Evolutionary conservation across 768 basidiomycete species (phyloP), one percentile per base, ranked within the genome.

Genomic region (Galerina sulciceps): DNA sequence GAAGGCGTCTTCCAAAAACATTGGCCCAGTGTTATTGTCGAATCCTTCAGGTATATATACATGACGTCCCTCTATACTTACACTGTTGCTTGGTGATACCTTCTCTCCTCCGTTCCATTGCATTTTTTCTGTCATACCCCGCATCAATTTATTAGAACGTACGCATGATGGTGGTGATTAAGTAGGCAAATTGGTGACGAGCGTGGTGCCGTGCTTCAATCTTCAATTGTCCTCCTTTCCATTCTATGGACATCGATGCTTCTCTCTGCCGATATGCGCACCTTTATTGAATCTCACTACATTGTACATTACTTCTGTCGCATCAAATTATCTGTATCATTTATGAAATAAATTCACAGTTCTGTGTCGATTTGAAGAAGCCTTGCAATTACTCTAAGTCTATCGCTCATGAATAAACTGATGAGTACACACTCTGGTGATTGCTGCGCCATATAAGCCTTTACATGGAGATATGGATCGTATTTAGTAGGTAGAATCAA

Each of bases 301-400:
- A 38, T 41, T 53, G 23, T 17, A 26, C 13, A 40, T 15, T 26
- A 40, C 26, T 22, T 43, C 52, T 92, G 37, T 20, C 22, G 34
- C 17, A 17, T 5, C 48, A 10, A 17, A 17, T 31, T 49, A 13
- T 31, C 20, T 49, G 3, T 31, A 31, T 31, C 26, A 31, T 31
- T 31, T 31, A 31, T 31, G 26, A 31, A 31, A 31, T 31, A 31
- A 31, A 31, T 31, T 31, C 26, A 31, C 26, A 31, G 26, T 31
- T 31, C 26, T 4, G 4, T 8, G 26, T 31, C 8, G 26, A 31
- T 31, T 8, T 31, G 5, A 5, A 31, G 26, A 31, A 31, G 26
- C 26, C 26, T 26, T 31, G 26, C 26, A 31, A 31, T 31, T 31
- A 31, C 8, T 2, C 8, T 5, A 31, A 8, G 26, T 31, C 4